These are phyloP conservation scores for Peronospora tabacina DNA, from an alignment of 352 stramenopile species.

Conservation along the genomic window DNA sequence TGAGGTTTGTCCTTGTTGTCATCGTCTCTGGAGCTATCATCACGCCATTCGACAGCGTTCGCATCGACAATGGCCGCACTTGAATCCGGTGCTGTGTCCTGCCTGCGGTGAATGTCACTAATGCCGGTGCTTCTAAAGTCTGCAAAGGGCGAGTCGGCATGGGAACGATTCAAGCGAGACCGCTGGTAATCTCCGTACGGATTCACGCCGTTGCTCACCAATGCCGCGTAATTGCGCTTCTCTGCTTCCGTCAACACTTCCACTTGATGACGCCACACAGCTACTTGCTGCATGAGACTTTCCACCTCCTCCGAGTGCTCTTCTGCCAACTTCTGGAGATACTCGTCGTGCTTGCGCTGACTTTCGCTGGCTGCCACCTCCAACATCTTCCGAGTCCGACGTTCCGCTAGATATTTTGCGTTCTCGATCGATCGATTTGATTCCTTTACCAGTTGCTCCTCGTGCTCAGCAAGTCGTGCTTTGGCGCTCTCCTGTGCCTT, in stretches of 20 bases:
- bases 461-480: constrained; percentile 46
- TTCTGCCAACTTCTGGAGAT: constrained; percentile 70
- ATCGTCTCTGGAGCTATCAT: constrained; percentile 24
- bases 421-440: constrained; percentile 74
- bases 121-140: constrained; percentile 12
- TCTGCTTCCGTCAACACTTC: constrained; percentile 78
- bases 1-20: constrained; percentile 11
- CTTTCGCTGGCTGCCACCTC: constrained; percentile 43
- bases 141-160: constrained; percentile 19
- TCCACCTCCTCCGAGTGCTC: constrained; percentile 80
- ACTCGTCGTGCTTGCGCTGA: constrained; percentile 61
- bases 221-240: constrained; percentile 63
- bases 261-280: constrained; percentile 77
- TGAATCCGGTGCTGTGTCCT: constrained; percentile 1
- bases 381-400: constrained; percentile 43
- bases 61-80: constrained; percentile 7
- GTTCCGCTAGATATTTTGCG: constrained; percentile 47
- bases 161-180: constrained; percentile 39
- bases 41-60: constrained; percentile 30
- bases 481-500: constrained; percentile 39
- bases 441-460: constrained; percentile 61
- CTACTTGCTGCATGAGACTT: constrained; percentile 71
- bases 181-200: constrained; percentile 50
- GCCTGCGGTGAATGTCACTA: constrained; percentile 9
- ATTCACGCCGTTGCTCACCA: constrained; percentile 52